phyloP scores from a whole-genome alignment of 768 basidiomycete genomes.

The Tricholoma terreum region DNA sequence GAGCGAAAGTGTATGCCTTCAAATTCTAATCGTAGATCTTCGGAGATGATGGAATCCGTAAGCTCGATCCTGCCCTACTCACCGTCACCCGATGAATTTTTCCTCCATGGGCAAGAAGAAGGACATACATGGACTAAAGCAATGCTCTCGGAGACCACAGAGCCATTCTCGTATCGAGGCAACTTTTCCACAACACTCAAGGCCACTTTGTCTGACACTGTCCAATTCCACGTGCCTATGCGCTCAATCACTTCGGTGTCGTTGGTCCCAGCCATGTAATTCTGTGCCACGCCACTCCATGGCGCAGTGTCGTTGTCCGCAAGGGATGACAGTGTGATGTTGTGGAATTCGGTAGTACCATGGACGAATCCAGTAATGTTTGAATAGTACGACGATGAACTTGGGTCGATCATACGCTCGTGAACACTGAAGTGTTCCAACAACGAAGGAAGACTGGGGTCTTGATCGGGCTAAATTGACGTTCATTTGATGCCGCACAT shows the following conservation, averaged over 20 bases:
- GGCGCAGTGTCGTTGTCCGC: slow-evolving; percentile 33
- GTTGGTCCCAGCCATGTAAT: slow-evolving; percentile 49
- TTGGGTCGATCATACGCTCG: slow-evolving; percentile 43
- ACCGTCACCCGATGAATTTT: slow-evolving; percentile 2
- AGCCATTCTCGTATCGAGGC: slow-evolving; percentile 35
- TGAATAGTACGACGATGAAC: slow-evolving; percentile 55
- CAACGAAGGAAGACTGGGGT: slow-evolving; percentile 42
- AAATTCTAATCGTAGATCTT: slow-evolving; percentile 67
- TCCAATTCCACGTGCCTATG: slow-evolving; percentile 70
- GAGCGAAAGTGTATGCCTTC: slow-evolving; percentile 73
- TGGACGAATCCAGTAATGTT: slow-evolving; percentile 82
- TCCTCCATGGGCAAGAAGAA: neutral
- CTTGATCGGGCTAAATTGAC: slow-evolving; percentile 43
- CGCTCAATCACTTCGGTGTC: slow-evolving; percentile 46
- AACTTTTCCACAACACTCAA: slow-evolving; percentile 65
- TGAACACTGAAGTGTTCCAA: slow-evolving; percentile 46
- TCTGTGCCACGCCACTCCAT: slow-evolving; percentile 52
- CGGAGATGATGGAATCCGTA: slow-evolving; percentile 45
- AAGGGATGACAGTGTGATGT: slow-evolving; percentile 53
- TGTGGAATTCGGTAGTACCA: slow-evolving; percentile 58
- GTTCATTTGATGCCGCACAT: neutral
- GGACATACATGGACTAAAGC: slow-evolving; percentile 64
- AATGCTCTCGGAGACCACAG: slow-evolving; percentile 38
- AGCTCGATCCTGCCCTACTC: slow-evolving; percentile 70
- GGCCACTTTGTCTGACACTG: slow-evolving; percentile 54